These are phyloP conservation scores for Cystoderma amianthinum DNA, from an alignment of 768 basidiomycete species.

Conservation along the genomic window DNA sequence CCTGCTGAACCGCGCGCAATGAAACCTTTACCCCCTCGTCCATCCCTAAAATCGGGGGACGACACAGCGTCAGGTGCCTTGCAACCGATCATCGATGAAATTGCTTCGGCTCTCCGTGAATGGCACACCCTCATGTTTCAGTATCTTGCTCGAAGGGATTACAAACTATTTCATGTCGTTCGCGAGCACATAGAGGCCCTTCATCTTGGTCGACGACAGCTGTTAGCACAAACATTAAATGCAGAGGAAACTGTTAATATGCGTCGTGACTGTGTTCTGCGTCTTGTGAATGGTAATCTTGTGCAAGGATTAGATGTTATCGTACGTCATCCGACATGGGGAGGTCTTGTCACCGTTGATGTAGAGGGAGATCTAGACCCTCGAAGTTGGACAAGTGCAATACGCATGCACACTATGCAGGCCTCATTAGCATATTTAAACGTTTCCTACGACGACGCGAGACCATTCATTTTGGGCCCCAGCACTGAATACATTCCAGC, in stretches of 20 bases:
- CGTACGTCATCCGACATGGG: constrained; percentile 91
- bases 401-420: constrained; percentile 91
- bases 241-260: constrained; percentile 80
- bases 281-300: constrained; percentile 85
- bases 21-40: constrained; percentile 82
- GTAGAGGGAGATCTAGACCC: constrained; percentile 77
- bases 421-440: constrained; percentile 73
- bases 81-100: constrained; percentile 95
- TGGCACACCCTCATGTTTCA: constrained; percentile 92
- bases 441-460: constrained; percentile 33
- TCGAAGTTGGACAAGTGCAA: constrained; percentile 82
- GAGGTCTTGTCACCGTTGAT: constrained; percentile 85
- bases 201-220: constrained; percentile 85
- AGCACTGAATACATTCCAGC: constrained; percentile 40
- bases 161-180: constrained; percentile 81
- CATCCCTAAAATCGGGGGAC: constrained; percentile 91
- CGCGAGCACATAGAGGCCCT: constrained; percentile 86
- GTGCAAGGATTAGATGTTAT: constrained; percentile 92
- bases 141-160: constrained; percentile 85
- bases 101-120: constrained; percentile 92
- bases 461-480: constrained; percentile 33
- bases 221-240: constrained; percentile 82
- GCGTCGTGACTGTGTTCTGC: constrained; percentile 79
- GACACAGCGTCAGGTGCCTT: constrained; percentile 78
- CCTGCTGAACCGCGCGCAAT: constrained; percentile 56